Base-by-base conservation (phyloP, 1,139 yeast genomes). In the Lodderomyces elongisporus region DNA sequence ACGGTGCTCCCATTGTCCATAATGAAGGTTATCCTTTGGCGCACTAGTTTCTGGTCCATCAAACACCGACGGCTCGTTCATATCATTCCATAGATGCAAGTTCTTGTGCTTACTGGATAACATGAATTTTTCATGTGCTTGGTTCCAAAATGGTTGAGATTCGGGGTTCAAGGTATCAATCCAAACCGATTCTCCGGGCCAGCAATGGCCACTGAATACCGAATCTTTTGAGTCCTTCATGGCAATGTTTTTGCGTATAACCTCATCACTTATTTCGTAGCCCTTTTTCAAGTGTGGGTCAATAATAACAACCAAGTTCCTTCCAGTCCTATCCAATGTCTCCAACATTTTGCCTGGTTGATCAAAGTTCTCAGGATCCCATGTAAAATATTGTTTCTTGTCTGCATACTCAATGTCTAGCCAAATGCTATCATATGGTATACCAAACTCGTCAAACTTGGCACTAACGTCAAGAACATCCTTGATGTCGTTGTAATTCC, bases 161-260 rank as follows among this genome's bases (percentile, higher is more conserved):
- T 61, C 52, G 1, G 93, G 88, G 48, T 80, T 75, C 40, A 87
- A 59, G 0, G 95, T 70, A 48, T 91, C 98, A 32, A 91, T 74
- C 97, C 98, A 91, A 3, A 87, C 70, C 0, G 95, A 83, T 47
- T 85, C 89, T 0, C 98, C 99, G 1, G 98, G 97, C 99, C 99
- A 91, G 58, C 98, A 91, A 55, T 88, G 93, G 2, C 96, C 98
- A 39, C 73, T 66, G 52, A 69, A 89, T 2, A 78, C 60, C 1
- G 62, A 55, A 27, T 66, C 60, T 3, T 39, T 29, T 3, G 53
- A 33, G 29, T 76, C 77, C 14, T 69, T 66, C 37, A 70, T 62
- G 1, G 65, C 56, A 2, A 61, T 42, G 15, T 58, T 48, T 17
- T 67, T 52, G 9, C 64, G 53, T 13, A 62, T 54, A 18, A 83